phyloP scores from a whole-genome alignment of 2,329 filamentous ascomycete species.

The Diaporthe batatas region DNA sequence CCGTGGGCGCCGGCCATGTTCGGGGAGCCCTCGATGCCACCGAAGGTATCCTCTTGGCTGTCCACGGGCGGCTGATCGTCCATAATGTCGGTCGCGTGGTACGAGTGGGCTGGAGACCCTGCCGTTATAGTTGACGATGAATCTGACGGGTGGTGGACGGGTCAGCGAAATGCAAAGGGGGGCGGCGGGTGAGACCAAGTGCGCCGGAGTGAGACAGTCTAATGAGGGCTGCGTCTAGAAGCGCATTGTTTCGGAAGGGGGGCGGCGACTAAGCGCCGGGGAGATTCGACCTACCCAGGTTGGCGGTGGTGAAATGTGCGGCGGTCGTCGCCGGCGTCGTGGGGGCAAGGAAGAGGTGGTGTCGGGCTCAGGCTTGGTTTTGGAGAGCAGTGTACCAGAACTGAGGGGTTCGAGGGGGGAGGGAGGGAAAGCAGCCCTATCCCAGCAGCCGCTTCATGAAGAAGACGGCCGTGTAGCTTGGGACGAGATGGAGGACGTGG shows the following conservation, averaged over 20 bases:
- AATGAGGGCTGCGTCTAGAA: conserved; percentile 31
- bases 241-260: conserved; percentile 32
- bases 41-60: conserved; percentile 62
- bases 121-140: conserved; percentile 59
- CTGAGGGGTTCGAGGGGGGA: conserved; percentile 14
- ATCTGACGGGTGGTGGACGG: conserved; percentile 54
- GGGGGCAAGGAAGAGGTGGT: conserved; percentile 2
- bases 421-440: conserved; percentile 38
- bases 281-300: conserved; percentile 35
- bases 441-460: conserved; percentile 40
- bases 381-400: not conserved
- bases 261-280: conserved; percentile 17
- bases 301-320: conserved; percentile 25
- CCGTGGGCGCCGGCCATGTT: conserved; percentile 55
- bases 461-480: conserved; percentile 27
- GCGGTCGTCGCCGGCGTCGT: conserved; percentile 14
- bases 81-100: conserved; percentile 65
- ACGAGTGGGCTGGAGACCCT: conserved; percentile 66
- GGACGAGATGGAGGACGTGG: not conserved
- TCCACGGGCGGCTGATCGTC: conserved; percentile 60
- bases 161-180: conserved; percentile 49
- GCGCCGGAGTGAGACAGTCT: conserved; percentile 30
- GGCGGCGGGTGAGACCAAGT: conserved; percentile 46
- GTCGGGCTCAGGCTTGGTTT: not conserved
- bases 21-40: conserved; percentile 62